Base-by-base conservation (phyloP, 331 rosid species). In the Spiraea crenata region DNA sequence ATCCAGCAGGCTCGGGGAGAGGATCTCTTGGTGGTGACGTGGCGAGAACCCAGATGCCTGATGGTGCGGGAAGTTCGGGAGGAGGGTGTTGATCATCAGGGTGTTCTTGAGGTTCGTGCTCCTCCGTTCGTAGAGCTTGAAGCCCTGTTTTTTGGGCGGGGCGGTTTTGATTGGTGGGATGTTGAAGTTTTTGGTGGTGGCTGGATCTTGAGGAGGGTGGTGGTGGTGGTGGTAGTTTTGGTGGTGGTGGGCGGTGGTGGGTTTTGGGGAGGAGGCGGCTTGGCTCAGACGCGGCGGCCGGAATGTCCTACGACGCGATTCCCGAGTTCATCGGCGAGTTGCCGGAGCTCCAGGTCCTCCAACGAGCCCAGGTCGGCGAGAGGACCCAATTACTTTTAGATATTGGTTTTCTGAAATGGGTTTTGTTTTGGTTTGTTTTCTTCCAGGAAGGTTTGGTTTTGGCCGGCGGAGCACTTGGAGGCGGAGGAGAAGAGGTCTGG, bases 111-210 rank as follows among this genome's bases (percentile, higher is more conserved):
- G 84, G 72, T 78, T 78, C 74, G 76, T 80, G 79, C 86, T 87
- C 74, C 99, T 78, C 61, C 99, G 70, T 77, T 95, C 98, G 68
- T 91, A 91, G 41, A 95, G 96, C 83, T 89, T 95, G 88, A 93
- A 93, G 4, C 99, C 86, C 10, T 79, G 91, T 63, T 85, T 86
- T 64, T 85, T 86, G 77, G 87, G 87, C 1, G 87, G 93, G 4
- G 82, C 84, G 2, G 90, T 77, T 44, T 78, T 85, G 57, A 88
- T 77, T 1, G 97, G 97, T 0, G 99, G 99, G 75, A 91, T 91
- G 77, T 78, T 76, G 80, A 83, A 88, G 82, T 77, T 88, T 69
- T 80, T 90, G 3, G 11, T 57, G 42, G 63, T 31, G 15, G 54
- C 46, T 41, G 81, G 59, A 35, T 67, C 72, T 38, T 7, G 90